Conservation (phyloP, 768 basidiomycete species). For the Heimioporus sp. region DNA sequence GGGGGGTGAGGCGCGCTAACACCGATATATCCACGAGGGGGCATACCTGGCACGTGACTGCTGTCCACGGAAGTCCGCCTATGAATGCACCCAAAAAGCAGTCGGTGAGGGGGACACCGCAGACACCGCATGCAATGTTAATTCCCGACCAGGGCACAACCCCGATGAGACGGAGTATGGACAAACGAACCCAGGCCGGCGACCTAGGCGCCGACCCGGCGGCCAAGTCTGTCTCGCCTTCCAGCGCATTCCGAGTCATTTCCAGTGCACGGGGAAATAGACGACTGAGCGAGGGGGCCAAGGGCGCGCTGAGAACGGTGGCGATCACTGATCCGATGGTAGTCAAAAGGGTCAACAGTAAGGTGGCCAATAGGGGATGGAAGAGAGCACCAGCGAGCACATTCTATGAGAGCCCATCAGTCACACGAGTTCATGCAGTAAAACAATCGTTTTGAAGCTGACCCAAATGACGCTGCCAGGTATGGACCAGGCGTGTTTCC, state of each 20-base stretch:
- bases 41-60: conserved; percentile 83
- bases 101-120: conserved; percentile 72
- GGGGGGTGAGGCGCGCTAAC: conserved; percentile 12
- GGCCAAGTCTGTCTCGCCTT: conserved; percentile 55
- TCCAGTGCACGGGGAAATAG: conserved; percentile 84
- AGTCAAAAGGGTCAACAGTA: conserved; percentile 81
- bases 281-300: conserved; percentile 79
- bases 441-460: conserved; percentile 23
- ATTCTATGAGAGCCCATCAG: conserved; percentile 53
- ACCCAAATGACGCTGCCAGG: conserved; percentile 94
- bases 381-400: conserved; percentile 87
- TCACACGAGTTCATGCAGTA: conserved; percentile 7
- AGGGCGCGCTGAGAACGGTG: conserved; percentile 75
- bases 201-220: conserved; percentile 35
- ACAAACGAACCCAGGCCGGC: conserved; percentile 78
- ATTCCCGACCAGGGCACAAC: conserved; percentile 97
- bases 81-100: conserved; percentile 83
- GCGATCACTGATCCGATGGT: conserved; percentile 84
- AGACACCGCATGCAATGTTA: conserved; percentile 94
- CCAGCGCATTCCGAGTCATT: conserved; percentile 78
- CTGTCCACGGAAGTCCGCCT: conserved; percentile 84
- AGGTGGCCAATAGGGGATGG: conserved; percentile 76
- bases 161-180: conserved; percentile 85
- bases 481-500: conserved; percentile 98
- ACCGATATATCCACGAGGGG: conserved; percentile 11